A percentile compares a stretch with the other conserved stretches of the same genome.
These are phyloP conservation scores for Penicillium samsonianum DNA, from an alignment of 495 filamentous ascomycete species.

Conservation along the genomic window DNA sequence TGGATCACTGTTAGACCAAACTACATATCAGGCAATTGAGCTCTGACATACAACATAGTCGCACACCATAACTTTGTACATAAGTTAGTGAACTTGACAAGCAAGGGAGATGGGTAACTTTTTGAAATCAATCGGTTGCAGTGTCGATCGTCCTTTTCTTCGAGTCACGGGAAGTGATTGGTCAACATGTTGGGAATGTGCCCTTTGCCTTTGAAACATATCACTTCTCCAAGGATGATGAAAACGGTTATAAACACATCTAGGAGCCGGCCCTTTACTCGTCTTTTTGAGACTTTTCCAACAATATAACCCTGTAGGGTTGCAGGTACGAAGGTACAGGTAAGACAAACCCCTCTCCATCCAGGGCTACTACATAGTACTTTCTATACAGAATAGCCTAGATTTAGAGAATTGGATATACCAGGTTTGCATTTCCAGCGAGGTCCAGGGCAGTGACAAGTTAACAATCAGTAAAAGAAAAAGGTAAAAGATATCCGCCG, in stretches of 20 bases:
- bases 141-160: slow-evolving; percentile 25
- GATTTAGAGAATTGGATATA: not conserved
- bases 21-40: not conserved
- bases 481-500: not conserved
- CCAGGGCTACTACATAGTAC: not conserved
- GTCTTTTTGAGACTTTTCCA: not conserved
- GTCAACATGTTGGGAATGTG: slow-evolving; percentile 15
- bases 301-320: not conserved
- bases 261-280: not conserved
- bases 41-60: not conserved
- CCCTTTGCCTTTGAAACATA: slow-evolving; percentile 12
- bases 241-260: not conserved
- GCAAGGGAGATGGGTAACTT: slow-evolving; percentile 19
- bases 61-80: not conserved
- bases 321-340: slow-evolving; percentile 2
- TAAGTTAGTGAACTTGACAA: slow-evolving; percentile 1
- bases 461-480: not conserved
- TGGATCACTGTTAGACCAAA: not conserved
- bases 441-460: not conserved
- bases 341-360: slow-evolving; percentile 5
- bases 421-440: not conserved
- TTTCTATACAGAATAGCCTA: not conserved
- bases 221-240: not conserved
- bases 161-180: slow-evolving; percentile 7
- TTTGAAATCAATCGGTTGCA: slow-evolving; percentile 15